phyloP scores from a whole-genome alignment of 108 stramenopile species.

The Discostella stelligeroides region DNA sequence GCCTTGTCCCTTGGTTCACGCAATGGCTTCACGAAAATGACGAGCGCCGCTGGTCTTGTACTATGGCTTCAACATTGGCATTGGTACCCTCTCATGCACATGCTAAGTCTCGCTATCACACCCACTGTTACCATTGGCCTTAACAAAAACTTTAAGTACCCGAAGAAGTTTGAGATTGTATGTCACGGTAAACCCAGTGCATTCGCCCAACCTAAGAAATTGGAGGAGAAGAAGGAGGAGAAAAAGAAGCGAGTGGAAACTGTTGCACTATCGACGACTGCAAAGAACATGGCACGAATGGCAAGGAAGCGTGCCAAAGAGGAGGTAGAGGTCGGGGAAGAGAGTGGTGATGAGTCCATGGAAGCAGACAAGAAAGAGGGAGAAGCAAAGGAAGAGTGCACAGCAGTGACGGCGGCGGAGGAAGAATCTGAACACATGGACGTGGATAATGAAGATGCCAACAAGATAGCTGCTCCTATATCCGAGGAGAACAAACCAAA shows the following conservation, averaged over 20 bases:
- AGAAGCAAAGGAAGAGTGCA: conserved; percentile 47
- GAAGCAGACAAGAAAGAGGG: conserved; percentile 77
- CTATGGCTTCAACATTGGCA: conserved; percentile 99
- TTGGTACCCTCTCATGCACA: conserved; percentile 99
- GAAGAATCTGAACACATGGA: conserved; percentile 64
- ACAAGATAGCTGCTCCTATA: conserved; percentile 49
- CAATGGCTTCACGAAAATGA: conserved; percentile 96
- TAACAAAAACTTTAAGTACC: conserved; percentile 95
- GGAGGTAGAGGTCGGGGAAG: conserved; percentile 58
- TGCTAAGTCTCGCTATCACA: conserved; percentile 93
- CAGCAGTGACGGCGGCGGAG: conserved; percentile 33
- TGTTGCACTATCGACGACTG: conserved; percentile 96
- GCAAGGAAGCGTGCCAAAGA: conserved; percentile 92
- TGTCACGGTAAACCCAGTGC: conserved; percentile 92
- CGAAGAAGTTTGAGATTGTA: conserved; percentile 87
- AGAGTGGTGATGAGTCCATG: conserved; percentile 53
- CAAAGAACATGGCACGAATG: conserved; percentile 93
- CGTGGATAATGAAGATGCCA: conserved; percentile 61
- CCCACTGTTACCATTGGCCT: conserved; percentile 96
- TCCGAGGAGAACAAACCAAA: conserved; percentile 72
- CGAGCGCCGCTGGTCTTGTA: conserved; percentile 92
- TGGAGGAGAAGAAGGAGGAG: conserved; percentile 98
- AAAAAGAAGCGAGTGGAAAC: conserved; percentile 97
- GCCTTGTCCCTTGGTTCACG: conserved; percentile 85
- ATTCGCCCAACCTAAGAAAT: conserved; percentile 96